Evolutionary conservation across 2,329 filamentous ascomycete genomes (phyloP), one percentile per base, ranked within the genome.

Genomic region (Dothideomycetes sp.): DNA sequence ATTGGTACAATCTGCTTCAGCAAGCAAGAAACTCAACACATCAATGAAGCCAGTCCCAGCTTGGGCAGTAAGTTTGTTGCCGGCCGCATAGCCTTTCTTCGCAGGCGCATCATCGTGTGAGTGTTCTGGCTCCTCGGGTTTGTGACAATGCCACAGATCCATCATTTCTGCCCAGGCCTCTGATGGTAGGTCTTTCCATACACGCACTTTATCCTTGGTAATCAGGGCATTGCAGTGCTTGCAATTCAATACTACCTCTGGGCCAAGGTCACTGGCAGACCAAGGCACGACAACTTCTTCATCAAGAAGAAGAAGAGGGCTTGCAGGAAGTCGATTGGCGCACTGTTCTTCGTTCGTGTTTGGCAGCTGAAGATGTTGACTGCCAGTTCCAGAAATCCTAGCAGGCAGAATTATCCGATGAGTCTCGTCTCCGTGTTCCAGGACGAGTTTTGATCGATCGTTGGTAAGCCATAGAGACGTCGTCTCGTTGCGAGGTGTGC

Each of bases 91-190:
- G 1, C 84, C 88, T 53, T 85, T 82, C 23, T 55, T 49, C 27
- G 47, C 15, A 6, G 73, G 68, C 12, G 76, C 67, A 32, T 63
- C 60, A n/a, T 72, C 49, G 23, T 54, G 49, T 5, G 53, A 53
- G 35, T 69, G 62, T 18, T 69, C 60, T 46, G 77, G 68, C 46
- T 79, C 71, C 27, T 69, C 62, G 2, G 93, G 91, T 62, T 96
- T 96, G 61, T 98, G 91, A 55, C 91, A 98, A 62, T 98, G 93
- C 91, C 91, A 98, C 52, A 98, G 94, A 60, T 98, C 93, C 91
- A 98, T 98, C 88, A 98, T 94, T 64, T 98, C 91, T 0, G 91
- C 93, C 91, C 91, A 98, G 55, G 94, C 89, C 53, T 94, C 87
- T 55, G 87, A 94, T 0, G 91, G 91, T 13, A 98, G 67, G 55